Evolutionary conservation across 371 early-diverging fungal species (phyloP).

Genomic region (Mucor circinelloides): DNA sequence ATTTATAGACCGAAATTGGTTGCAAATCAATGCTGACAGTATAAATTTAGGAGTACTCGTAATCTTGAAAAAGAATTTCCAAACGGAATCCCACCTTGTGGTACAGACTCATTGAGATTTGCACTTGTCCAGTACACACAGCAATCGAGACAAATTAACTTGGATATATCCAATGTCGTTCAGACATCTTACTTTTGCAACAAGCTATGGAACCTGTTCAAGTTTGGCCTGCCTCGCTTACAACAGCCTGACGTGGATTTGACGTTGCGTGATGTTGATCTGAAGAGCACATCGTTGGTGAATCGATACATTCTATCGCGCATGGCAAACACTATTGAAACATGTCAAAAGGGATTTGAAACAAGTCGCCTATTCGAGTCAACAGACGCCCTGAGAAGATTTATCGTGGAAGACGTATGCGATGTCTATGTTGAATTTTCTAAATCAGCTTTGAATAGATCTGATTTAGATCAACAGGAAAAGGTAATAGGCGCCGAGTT

Average conservation of each 20-base stretch:
- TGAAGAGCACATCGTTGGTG: constrained; percentile 61
- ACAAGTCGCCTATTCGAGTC: constrained; percentile 82
- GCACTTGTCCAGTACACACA: constrained; percentile 88
- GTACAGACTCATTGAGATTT: constrained; percentile 96
- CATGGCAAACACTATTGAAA: constrained; percentile 72
- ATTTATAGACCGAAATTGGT: neutral
- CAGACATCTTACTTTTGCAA: constrained; percentile 96
- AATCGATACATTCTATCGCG: constrained; percentile 87
- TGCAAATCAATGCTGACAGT: neutral
- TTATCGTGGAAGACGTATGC: constrained; percentile 93
- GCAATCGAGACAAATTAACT: constrained; percentile 91
- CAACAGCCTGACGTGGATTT: constrained; percentile 23
- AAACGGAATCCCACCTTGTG: constrained; percentile 94
- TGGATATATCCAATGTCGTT: constrained; percentile 93
- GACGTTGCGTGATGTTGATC: neutral
- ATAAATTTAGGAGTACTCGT: constrained; percentile 48
- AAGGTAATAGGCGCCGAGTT: constrained; percentile 34
- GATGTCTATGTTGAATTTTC: constrained; percentile 94
- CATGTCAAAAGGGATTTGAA: constrained; percentile 70
- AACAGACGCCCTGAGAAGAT: constrained; percentile 83
- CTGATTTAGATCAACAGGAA: constrained; percentile 28
- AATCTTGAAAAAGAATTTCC: constrained; percentile 89
- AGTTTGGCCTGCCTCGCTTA: constrained; percentile 67
- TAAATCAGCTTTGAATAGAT: constrained; percentile 61
- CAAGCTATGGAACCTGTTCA: constrained; percentile 97